These are phyloP conservation scores for Eucalyptus urophylla DNA, from an alignment of 345 rosid genomes.

Conservation along the genomic window DNA sequence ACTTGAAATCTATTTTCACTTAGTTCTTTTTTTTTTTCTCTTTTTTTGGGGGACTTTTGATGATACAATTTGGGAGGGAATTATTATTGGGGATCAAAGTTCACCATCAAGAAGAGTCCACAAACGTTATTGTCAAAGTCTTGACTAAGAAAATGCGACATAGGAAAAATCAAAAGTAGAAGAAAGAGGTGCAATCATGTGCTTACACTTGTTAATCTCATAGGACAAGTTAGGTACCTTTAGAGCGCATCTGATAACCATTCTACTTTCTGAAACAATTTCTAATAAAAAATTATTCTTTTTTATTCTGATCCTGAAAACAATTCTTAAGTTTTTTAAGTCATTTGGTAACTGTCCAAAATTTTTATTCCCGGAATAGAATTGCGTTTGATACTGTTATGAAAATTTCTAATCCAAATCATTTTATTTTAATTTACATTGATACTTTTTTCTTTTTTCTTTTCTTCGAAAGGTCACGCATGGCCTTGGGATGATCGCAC, in stretches of 20 bases:
- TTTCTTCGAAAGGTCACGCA: too few relatives aligned
- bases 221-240: accelerated
- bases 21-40: not conserved
- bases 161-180: too few relatives aligned
- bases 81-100: not conserved
- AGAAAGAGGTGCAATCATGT: not conserved
- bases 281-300: too few relatives aligned
- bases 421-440: too few relatives aligned
- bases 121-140: not conserved
- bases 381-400: accelerated
- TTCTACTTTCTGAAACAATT: accelerated
- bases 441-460: too few relatives aligned
- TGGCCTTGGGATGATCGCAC: too few relatives aligned
- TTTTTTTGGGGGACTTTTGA: not conserved
- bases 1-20: not conserved
- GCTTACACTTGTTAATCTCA: not conserved
- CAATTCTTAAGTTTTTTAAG: too few relatives aligned
- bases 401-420: too few relatives aligned
- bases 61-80: not conserved
- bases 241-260: accelerated
- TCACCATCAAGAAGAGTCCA: not conserved
- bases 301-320: accelerated
- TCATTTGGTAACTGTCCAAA: accelerated
- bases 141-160: not conserved
- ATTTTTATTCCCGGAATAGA: accelerated